Evolutionary conservation across 768 basidiomycete species (phyloP).

Genomic region (Cubamyces lactineus): DNA sequence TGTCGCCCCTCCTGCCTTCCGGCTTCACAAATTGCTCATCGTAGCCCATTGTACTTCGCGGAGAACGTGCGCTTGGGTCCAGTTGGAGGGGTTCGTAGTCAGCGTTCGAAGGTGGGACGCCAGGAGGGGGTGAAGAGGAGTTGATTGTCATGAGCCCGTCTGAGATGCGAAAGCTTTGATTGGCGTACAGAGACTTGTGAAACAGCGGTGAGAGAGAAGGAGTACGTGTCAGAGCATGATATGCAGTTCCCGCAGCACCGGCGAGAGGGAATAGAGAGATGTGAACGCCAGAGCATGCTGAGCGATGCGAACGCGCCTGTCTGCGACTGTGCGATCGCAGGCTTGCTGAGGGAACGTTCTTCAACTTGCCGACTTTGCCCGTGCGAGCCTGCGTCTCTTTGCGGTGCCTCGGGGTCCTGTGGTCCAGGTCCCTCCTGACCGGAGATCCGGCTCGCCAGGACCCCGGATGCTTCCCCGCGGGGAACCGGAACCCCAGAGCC

Average conservation of each 20-base stretch:
- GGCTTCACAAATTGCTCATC: slow-evolving; percentile 31
- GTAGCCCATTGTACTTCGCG: slow-evolving; percentile 18
- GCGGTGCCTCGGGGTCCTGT: too few species aligned
- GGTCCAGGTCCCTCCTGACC: too few species aligned
- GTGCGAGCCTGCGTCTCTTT: too few species aligned
- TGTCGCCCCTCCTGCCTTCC: slow-evolving; percentile 46
- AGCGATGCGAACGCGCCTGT: background rate
- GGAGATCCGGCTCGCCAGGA: slow-evolving; percentile 1
- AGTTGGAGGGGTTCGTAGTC: slow-evolving; percentile 21
- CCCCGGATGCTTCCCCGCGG: slow-evolving; percentile 26
- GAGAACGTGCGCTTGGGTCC: slow-evolving; percentile 4
- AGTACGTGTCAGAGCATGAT: slow-evolving; percentile 27
- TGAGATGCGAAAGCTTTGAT: slow-evolving; percentile 9
- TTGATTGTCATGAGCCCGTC: background rate
- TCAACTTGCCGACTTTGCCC: too few species aligned
- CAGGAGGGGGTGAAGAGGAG: background rate
- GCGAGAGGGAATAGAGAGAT: slow-evolving; percentile 8
- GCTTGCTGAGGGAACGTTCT: background rate
- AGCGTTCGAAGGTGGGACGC: background rate
- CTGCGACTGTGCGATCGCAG: background rate
- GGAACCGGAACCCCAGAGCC: background rate
- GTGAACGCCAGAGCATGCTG: slow-evolving; percentile 6
- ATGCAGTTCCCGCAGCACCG: slow-evolving; percentile 13
- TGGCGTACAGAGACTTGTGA: slow-evolving; percentile 4
- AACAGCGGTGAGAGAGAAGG: background rate